Percentiles rank a stretch among this genome's conserved stretches.
These are phyloP conservation scores for Antrodiella citrinella DNA, from an alignment of 768 basidiomycete genomes.

Conservation along the genomic window DNA sequence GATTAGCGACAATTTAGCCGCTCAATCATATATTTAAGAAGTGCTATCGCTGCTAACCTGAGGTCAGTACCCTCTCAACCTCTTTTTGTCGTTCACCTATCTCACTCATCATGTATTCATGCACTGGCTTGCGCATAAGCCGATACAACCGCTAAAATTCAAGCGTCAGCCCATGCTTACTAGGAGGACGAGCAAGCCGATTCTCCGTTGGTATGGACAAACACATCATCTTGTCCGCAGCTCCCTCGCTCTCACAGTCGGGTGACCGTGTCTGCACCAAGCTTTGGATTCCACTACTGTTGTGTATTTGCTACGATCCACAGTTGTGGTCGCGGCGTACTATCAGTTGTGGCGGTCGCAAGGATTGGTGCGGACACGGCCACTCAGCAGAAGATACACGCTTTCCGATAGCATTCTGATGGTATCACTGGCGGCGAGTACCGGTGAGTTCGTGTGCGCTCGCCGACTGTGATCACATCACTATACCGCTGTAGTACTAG, in stretches of 20 bases:
- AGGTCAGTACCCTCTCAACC: not conserved
- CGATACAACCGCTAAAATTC: not conserved
- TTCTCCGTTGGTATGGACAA: too few species aligned
- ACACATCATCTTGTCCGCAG: too few species aligned
- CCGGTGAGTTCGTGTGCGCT: too few species aligned
- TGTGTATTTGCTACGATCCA: constrained; percentile 5
- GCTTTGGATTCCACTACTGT: constrained; percentile 17
- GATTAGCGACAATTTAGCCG: not conserved
- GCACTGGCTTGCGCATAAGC: not conserved
- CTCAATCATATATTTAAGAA: not conserved
- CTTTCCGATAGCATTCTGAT: too few species aligned
- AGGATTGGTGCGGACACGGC: constrained; percentile 20
- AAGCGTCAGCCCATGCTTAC: too few species aligned
- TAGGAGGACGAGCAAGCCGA: too few species aligned
- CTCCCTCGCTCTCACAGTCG: too few species aligned
- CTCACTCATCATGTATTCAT: not conserved
- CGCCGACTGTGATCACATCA: not conserved
- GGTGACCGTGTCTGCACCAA: constrained; percentile 11
- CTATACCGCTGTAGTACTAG: too few species aligned
- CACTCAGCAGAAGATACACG: too few species aligned
- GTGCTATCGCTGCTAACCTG: not conserved
- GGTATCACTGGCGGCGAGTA: too few species aligned
- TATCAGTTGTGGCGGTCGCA: constrained; percentile 23
- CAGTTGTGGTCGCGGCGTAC: constrained; percentile 11
- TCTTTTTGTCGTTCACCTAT: not conserved